These are phyloP conservation scores for Basipetospora sp. DNA, from an alignment of 2,329 filamentous ascomycete genomes.

Conservation along the genomic window DNA sequence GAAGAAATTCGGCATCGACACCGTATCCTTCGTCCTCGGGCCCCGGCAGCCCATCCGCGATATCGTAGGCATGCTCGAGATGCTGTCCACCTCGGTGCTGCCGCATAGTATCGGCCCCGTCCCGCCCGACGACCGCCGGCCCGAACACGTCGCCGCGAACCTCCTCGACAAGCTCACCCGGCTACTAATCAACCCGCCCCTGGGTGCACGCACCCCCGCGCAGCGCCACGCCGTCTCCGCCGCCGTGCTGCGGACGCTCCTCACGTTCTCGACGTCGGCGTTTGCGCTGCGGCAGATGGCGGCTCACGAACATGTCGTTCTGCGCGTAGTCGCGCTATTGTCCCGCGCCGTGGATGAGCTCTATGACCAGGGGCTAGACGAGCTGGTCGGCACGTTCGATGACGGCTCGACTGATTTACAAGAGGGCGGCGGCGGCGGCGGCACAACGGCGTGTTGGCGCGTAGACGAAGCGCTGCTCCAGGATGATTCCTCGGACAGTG, in stretches of 20 bases:
- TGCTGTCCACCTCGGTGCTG: conserved; percentile 53
- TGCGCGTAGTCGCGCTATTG: conserved; percentile 55
- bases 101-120: conserved; percentile 53
- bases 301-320: conserved; percentile 52
- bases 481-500: neutral
- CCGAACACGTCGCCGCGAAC: conserved; percentile 26
- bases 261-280: conserved; percentile 45
- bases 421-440: no score
- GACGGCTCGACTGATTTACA: no score
- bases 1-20: conserved; percentile 50
- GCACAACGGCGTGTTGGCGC: conserved; percentile 1
- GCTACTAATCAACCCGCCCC: conserved; percentile 40
- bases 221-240: conserved; percentile 29
- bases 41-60: conserved; percentile 50
- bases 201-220: conserved; percentile 13
- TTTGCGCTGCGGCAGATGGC: conserved; percentile 54
- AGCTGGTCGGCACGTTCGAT: no score
- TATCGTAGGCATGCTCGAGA: conserved; percentile 47
- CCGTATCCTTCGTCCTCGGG: conserved; percentile 52
- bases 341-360: conserved; percentile 56
- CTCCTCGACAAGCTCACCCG: conserved; percentile 51
- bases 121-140: conserved; percentile 25
- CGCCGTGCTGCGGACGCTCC: conserved; percentile 37
- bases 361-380: conserved; percentile 49
- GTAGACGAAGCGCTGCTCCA: conserved; percentile 5